Evolutionary conservation across 306 rosid genomes (phyloP).

Genomic region (Heteromeles arbutifolia): DNA sequence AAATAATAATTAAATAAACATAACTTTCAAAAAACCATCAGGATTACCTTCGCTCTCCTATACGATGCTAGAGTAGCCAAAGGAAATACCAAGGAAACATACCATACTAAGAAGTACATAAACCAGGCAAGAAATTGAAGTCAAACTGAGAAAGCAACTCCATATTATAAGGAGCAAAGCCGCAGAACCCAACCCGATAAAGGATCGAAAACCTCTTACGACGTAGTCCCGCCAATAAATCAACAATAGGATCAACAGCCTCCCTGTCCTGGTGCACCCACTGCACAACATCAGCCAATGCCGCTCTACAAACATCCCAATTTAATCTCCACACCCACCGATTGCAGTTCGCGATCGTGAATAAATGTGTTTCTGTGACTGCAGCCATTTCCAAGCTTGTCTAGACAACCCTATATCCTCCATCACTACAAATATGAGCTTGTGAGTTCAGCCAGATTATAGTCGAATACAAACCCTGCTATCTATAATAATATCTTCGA

Average conservation of each 20-base stretch:
- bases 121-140: slow-evolving; percentile 82
- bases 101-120: slow-evolving; percentile 90
- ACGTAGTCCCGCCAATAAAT: slow-evolving; percentile 68
- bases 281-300: slow-evolving; percentile 86
- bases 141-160: slow-evolving; percentile 89
- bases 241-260: slow-evolving; percentile 36
- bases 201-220: slow-evolving; percentile 67
- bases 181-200: slow-evolving; percentile 64
- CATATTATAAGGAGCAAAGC: slow-evolving; percentile 84
- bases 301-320: slow-evolving; percentile 46
- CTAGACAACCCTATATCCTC: slow-evolving; percentile 79
- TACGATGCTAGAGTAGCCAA: too few species aligned
- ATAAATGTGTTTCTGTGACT: slow-evolving; percentile 52
- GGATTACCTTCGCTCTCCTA: slow-evolving; percentile 68
- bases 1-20: background rate
- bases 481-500: slow-evolving; percentile 28
- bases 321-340: slow-evolving; percentile 42
- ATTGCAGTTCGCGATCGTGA: slow-evolving; percentile 35
- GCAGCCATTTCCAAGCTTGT: slow-evolving; percentile 83
- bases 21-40: background rate
- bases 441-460: background rate
- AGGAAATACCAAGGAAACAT: slow-evolving; percentile 25
- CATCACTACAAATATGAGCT: slow-evolving; percentile 36
- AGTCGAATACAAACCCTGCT: slow-evolving; percentile 16
- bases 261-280: slow-evolving; percentile 53